Evolutionary conservation across 306 rosid genomes (phyloP), one percentile per base, ranked within the genome.

Genomic region (Trifolium fragiferum): DNA sequence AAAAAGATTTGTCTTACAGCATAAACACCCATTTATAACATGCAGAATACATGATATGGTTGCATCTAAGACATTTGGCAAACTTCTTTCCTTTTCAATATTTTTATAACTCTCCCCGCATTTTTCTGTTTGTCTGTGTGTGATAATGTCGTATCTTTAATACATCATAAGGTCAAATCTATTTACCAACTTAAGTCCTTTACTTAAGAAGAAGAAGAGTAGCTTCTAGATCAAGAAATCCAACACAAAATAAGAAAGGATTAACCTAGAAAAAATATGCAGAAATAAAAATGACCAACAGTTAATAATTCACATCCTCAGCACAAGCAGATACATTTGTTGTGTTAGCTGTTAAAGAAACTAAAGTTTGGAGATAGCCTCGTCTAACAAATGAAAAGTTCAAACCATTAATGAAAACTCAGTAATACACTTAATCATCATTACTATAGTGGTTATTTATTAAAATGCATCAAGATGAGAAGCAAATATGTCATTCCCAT

Each of bases 381-480:
- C 30, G 18, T 73, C 15, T n/a, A 64, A 61, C 63, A 67, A 35
- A 50, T 68, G 18, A 51, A 30, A 33, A 25, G 11, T 68, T 81
- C 59, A 63, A 21, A 40, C 43, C 54, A 44, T 10, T 50, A 14
- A 50, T 37, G 43, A 62, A 51, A 53, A 57, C 60, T n/a, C 5
- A 13, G 59, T 37, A 35, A 7, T 44, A 55, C 49, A 54, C 54
- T 43, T 58, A 49, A 55, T 43, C 61, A 41, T 49, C 41, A 60
- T 25, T 60, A 10, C 50, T 11, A 12, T 46, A 19, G 53, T 51
- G 40, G 61, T 46, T 19, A 50, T 59, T 27, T 27, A 68, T 68
- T 66, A 41, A 73, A 66, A 78, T 43, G 18, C 38, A 27, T 8
- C 78, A 49, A 38, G 61, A 77, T 73, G 61, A 70, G 72, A 58